These are phyloP conservation scores for Crithidia expoeki DNA, from an alignment of 208 protist species.

Conservation along the genomic window DNA sequence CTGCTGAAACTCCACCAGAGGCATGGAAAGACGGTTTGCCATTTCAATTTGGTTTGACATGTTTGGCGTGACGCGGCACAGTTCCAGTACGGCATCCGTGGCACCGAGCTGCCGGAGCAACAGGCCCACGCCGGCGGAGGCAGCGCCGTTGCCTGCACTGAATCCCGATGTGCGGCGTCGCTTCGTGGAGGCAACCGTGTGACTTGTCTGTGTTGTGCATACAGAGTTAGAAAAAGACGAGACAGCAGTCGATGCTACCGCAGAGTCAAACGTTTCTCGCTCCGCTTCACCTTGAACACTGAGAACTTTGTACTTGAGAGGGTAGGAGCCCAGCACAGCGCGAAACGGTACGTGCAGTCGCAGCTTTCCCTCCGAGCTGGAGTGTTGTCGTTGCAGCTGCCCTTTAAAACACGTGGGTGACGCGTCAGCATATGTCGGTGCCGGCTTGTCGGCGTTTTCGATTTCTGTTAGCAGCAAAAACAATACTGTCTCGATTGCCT, in stretches of 20 bases:
- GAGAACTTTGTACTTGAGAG: slow-evolving; percentile 54
- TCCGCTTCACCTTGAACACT: slow-evolving; percentile 7
- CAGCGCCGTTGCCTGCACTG: background rate
- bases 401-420: too few relatives aligned
- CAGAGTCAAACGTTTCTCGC: background rate
- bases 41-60: slow-evolving; percentile 59
- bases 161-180: slow-evolving; percentile 15
- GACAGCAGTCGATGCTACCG: background rate
- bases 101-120: slow-evolving; percentile 70
- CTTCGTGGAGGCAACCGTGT: slow-evolving; percentile 11
- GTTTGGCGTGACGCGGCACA: slow-evolving; percentile 37
- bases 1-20: slow-evolving; percentile 62
- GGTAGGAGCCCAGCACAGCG: slow-evolving; percentile 46
- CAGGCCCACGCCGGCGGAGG: slow-evolving; percentile 36
- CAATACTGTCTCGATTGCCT: slow-evolving; percentile 81
- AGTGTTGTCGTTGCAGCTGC: too few relatives aligned
- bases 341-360: slow-evolving; percentile 33
- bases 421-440: too few relatives aligned
- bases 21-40: slow-evolving; percentile 63
- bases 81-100: slow-evolving; percentile 64
- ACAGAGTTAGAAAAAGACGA: background rate
- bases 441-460: background rate
- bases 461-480: slow-evolving; percentile 62
- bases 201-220: background rate
- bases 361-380: too few relatives aligned